Base-by-base conservation (phyloP, 495 filamentous ascomycete species). In the Lophium mytilinum region DNA sequence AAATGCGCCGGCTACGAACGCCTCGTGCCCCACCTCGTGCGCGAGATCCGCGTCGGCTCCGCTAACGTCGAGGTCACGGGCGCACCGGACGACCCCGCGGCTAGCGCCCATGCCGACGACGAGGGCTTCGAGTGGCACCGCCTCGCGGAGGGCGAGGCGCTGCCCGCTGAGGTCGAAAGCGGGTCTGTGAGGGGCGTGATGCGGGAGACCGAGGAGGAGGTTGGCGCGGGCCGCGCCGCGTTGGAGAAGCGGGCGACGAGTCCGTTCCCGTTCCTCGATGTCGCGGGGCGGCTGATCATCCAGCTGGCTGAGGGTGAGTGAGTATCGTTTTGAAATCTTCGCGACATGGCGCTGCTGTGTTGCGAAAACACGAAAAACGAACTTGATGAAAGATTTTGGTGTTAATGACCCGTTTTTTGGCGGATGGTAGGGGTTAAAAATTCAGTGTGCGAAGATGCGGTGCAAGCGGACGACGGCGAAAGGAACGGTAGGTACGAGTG, bases 1-100 rank as follows among this genome's bases (percentile, higher is more conserved):
- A 97, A 95, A 67, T 96, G 93, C 66, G 90, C 91, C n/a, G 93
- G 93, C 7, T 98, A 98, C 70, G 93, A 98, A 71, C 86, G 88
- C 37, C 74, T 88, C 50, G 75, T 83, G 8, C n/a, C 42, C 33
- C 55, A 64, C 19, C 60, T 72, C 24, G 65, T 69, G 4, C 52
- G 57, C 35, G 68, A 70, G 53, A 59, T 72, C 15, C 58, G 51
- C 41, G 61, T 54, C 15, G 33, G 18, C 37, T 57, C 34, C 9
- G 51, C 24, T 30, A 49, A 55, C 46, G 30, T 57, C 53, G 30
- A 19, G 34, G 58, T 60, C 34, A 54, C 42, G 40, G 59, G 48
- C 51, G 63, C 51, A 35, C 14, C 51, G 59, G 39, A 61, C 9
- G 36, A 60, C 12, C 18, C 24, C 11, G 43, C 18, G 1, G 18